Percentiles rank a stretch among this genome's conserved stretches.
Evolutionary conservation across 1,284 basidiomycete species (phyloP).

Genomic region (Leccinum solheimii): DNA sequence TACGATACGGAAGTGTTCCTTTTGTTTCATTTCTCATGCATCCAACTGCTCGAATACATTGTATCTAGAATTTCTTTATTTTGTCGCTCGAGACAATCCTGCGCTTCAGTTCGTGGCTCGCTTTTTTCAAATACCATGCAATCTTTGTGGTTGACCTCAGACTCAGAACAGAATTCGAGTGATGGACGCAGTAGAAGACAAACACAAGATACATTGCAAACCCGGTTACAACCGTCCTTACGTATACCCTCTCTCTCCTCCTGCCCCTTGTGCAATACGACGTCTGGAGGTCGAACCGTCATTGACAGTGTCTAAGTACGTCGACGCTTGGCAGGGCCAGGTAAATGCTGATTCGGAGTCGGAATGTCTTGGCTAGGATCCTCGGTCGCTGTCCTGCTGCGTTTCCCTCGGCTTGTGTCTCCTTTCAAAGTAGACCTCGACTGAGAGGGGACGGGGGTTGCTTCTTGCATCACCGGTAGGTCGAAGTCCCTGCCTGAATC

Average conservation of each 20-base stretch:
- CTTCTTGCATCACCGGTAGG: neutral
- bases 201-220: no score
- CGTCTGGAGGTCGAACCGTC: no score
- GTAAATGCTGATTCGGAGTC: neutral
- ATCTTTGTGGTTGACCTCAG: neutral
- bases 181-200: no score
- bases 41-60: neutral
- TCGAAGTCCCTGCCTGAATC: neutral
- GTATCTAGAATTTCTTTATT: neutral
- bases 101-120: neutral
- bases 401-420: neutral
- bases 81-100: neutral
- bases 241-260: neutral
- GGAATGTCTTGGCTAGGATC: neutral
- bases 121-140: neutral
- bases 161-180: no score
- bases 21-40: neutral
- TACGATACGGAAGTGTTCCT: neutral
- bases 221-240: no score
- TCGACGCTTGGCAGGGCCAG: neutral
- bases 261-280: no score
- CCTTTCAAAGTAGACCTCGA: neutral
- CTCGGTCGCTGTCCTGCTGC: neutral
- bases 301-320: neutral
- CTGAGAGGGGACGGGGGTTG: neutral